A percentile compares a stretch with the other conserved stretches of the same genome.
These are phyloP conservation scores for Tuber umbilicatum DNA, from an alignment of 495 filamentous ascomycete genomes.

Conservation along the genomic window DNA sequence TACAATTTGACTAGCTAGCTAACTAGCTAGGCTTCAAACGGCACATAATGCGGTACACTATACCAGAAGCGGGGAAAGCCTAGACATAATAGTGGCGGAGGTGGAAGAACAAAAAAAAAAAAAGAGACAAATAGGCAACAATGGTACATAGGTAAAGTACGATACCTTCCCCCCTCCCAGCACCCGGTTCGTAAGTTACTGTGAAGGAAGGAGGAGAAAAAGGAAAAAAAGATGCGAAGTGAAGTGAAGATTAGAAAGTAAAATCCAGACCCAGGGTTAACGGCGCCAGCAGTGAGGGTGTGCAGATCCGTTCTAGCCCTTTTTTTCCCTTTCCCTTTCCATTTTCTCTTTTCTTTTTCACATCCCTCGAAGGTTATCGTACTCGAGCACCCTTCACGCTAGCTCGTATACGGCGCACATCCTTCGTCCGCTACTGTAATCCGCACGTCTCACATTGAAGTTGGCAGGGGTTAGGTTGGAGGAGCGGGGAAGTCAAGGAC, in stretches of 20 bases:
- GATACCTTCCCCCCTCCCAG: not conserved
- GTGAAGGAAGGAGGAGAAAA: not conserved
- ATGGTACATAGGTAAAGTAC: not conserved
- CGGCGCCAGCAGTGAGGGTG: not conserved
- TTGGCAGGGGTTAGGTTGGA: not conserved
- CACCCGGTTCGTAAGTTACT: not conserved
- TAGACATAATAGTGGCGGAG: not conserved
- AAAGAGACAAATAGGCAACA: not conserved
- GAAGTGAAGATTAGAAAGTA: not conserved
- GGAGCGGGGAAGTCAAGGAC: not conserved
- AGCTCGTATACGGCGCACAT: not conserved
- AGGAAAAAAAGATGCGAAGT: not conserved
- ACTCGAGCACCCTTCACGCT: no score
- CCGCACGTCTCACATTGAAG: not conserved
- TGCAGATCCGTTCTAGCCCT: not conserved
- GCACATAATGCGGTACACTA: not conserved
- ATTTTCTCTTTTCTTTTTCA: not conserved
- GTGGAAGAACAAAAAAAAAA: no score
- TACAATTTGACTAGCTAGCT: no score
- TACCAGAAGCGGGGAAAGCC: not conserved
- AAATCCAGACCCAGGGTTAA: not conserved
- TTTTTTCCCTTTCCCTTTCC: no score
- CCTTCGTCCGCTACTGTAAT: not conserved
- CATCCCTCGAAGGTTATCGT: not conserved
- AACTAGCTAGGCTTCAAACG: not conserved